Percentiles rank a stretch among this genome's conserved stretches.
These are phyloP conservation scores for Russula virescens DNA, from an alignment of 768 basidiomycete genomes.

Conservation along the genomic window DNA sequence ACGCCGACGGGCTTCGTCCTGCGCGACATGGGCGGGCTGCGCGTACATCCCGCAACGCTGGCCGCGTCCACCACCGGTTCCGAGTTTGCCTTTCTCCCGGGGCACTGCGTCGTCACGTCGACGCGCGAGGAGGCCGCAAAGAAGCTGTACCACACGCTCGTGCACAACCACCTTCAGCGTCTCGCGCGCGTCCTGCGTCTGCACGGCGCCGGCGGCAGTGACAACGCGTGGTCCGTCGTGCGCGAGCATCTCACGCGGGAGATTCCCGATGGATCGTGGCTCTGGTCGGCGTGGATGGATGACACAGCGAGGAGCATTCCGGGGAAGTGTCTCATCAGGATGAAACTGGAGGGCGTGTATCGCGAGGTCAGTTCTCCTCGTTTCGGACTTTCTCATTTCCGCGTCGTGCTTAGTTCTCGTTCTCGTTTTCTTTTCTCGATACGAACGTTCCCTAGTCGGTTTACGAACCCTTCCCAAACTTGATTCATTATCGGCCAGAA, in stretches of 20 bases:
- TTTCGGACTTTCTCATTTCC: background rate
- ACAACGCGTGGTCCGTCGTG: slow-evolving; percentile 47
- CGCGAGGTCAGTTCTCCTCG: slow-evolving; percentile 41
- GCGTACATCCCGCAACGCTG: slow-evolving; percentile 48
- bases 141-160: slow-evolving; percentile 55
- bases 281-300: slow-evolving; percentile 42
- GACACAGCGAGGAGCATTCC: slow-evolving; percentile 31
- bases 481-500: slow-evolving; percentile 41
- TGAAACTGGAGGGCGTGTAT: slow-evolving; percentile 52
- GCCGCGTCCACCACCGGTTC: slow-evolving; percentile 34
- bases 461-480: slow-evolving; percentile 46
- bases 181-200: slow-evolving; percentile 48
- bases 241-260: slow-evolving; percentile 40
- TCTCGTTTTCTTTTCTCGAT: background rate
- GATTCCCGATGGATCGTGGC: slow-evolving; percentile 42
- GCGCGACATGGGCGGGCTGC: slow-evolving; percentile 53
- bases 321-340: slow-evolving; percentile 54
- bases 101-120: slow-evolving; percentile 46
- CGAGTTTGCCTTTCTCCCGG: slow-evolving; percentile 47
- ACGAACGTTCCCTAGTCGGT: slow-evolving; percentile 38
- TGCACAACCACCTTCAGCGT: slow-evolving; percentile 56
- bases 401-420: too few species aligned
- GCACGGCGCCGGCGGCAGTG: slow-evolving; percentile 46
- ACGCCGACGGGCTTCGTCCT: slow-evolving; percentile 46
- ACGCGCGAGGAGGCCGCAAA: slow-evolving; percentile 47